phyloP scores from a whole-genome alignment of 345 rosid species.

The Salix koriyanagi region DNA sequence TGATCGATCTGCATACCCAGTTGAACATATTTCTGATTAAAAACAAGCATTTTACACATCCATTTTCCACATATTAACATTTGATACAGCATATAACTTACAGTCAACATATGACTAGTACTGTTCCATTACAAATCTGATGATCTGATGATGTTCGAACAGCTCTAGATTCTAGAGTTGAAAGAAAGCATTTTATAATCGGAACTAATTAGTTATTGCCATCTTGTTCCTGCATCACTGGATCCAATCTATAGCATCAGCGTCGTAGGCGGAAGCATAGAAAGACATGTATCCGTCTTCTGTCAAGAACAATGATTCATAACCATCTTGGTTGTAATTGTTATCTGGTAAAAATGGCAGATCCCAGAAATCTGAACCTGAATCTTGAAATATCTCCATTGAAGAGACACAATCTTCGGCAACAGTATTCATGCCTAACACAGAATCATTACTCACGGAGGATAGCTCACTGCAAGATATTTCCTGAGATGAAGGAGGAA shows the following conservation, averaged over 20 bases:
- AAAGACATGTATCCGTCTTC: neutral
- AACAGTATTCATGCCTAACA: neutral
- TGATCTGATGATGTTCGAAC: neutral
- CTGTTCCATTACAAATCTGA: neutral
- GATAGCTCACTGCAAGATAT: neutral
- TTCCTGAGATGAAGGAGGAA: conserved; percentile 9
- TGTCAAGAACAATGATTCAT: neutral
- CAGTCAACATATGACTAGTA: neutral
- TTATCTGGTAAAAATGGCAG: conserved; percentile 11
- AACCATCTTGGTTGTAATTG: neutral
- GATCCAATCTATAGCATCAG: neutral
- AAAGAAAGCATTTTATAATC: neutral
- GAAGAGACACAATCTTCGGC: neutral
- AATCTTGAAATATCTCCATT: neutral
- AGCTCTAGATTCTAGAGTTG: neutral
- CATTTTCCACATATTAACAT: neutral
- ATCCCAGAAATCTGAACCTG: conserved; percentile 17
- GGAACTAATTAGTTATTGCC: neutral
- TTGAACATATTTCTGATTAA: neutral
- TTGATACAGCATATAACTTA: neutral
- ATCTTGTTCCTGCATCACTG: conserved; percentile 5
- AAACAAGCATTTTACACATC: neutral
- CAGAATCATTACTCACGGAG: neutral
- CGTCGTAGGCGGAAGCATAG: neutral
- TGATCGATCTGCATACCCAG: neutral